Conservation (phyloP, 2,329 filamentous ascomycete species). For the Arthrobotrys musiformis region DNA sequence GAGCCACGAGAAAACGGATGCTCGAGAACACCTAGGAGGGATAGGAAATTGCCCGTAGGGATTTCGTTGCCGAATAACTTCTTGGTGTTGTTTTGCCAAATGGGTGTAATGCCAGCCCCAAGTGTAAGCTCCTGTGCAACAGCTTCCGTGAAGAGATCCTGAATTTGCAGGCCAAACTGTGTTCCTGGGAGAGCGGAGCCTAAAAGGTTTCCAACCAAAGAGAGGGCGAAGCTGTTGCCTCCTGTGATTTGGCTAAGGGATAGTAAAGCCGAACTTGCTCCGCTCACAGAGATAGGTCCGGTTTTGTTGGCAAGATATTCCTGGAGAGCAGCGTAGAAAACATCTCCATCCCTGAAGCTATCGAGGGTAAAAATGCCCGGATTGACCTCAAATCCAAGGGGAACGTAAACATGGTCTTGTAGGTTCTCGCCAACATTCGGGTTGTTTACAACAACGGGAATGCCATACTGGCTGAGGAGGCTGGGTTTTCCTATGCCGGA, state of each 20-base stretch:
- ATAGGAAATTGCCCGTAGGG: constrained; percentile 34
- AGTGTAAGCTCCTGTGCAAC: constrained; percentile 38
- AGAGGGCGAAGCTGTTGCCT: not conserved
- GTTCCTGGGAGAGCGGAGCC: not conserved
- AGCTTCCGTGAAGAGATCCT: constrained; percentile 37
- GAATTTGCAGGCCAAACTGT: constrained; percentile 28
- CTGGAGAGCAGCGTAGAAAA: constrained; percentile 34
- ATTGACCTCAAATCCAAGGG: constrained; percentile 39
- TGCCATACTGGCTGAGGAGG: constrained; percentile 61
- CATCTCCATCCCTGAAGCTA: constrained; percentile 28
- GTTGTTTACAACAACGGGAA: constrained; percentile 62
- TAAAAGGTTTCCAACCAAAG: not conserved
- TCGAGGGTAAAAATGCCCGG: constrained; percentile 50
- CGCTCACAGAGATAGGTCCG: constrained; percentile 39
- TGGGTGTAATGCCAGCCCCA: constrained; percentile 38
- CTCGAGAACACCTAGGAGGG: constrained; percentile 60
- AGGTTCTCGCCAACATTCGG: constrained; percentile 64
- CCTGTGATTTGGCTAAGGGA: constrained; percentile 46
- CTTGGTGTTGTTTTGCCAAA: constrained; percentile 41
- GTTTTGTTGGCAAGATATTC: constrained; percentile 27
- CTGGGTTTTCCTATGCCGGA: constrained; percentile 64
- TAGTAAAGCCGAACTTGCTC: constrained; percentile 37
- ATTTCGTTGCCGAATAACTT: constrained; percentile 42
- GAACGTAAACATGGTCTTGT: constrained; percentile 56
- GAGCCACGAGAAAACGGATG: constrained; percentile 73